Base-by-base conservation (phyloP, 179 eudicot genomes). In the Corrigiola litoralis region DNA sequence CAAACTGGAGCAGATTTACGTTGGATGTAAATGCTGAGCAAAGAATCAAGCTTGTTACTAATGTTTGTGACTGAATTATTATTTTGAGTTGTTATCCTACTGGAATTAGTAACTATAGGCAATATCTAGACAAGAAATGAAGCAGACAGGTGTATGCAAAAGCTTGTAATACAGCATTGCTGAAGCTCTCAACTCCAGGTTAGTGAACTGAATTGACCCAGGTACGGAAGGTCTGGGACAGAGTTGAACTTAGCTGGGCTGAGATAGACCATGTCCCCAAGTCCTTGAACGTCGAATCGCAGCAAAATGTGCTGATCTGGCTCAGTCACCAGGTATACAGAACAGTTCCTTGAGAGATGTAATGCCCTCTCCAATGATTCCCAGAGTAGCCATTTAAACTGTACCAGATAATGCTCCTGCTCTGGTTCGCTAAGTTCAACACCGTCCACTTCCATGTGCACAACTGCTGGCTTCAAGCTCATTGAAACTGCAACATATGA, bases 301-400 rank as follows among this genome's bases (percentile, higher is more conserved):
- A 60, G 24, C 65, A 60, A 41, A 17, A 60, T 42, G 27, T 44
- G 51, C 51, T 60, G 51, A 44, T 37, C 36, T n/a, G 65, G 65
- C 37, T 60, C 52, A 14, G 25, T 9, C 25, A 60, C 40, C 38
- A 60, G 34, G 64, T 23, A 60, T 51, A 60, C 44, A 5, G 51
- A 41, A 17, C 65, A 60, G 5, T 60, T 60, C 14, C 17, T 51
- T 42, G 51, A 6, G 16, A 44, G n/a, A 44, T 24, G 4, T 3
- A 36, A 42, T 12, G 65, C 65, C 37, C 44, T 42, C 27, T 25
- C 13, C 65, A 60, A n/a, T 60, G 52, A 42, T 32, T 60, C 65
- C 65, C 65, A 60, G 49, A 41, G 29, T 42, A n/a, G 50, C 65
- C 65, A 60, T 3, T 42, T 51, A 36, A 60, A 41, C 51, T 2